These are phyloP conservation scores for Solanum megistacrolobum DNA, from an alignment of 257 asterid species.

Conservation along the genomic window DNA sequence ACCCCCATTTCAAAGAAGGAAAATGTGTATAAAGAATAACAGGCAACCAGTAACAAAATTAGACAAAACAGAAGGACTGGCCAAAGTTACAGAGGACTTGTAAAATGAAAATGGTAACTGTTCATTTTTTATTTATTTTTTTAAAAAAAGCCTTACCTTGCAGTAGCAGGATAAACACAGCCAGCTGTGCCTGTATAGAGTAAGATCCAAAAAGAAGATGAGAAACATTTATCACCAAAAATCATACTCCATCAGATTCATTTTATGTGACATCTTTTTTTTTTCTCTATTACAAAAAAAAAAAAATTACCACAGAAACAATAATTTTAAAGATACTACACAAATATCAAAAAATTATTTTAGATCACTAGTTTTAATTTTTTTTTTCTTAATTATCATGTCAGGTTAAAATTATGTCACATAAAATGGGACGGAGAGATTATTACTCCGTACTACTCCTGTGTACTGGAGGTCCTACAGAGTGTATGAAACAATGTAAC, in stretches of 20 bases:
- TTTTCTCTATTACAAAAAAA: no score
- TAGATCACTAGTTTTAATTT: not conserved
- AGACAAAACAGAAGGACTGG: not conserved
- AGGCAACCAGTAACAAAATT: not conserved
- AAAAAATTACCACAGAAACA: no score
- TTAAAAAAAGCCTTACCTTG: constrained; percentile 36
- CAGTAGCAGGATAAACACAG: constrained; percentile 51
- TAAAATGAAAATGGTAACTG: not conserved
- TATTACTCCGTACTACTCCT: not conserved
- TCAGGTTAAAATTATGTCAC: not conserved
- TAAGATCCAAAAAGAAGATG: not conserved
- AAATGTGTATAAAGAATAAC: not conserved
- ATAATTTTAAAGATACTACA: no score
- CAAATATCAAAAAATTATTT: no score
- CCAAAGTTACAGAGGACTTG: not conserved
- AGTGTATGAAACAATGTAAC: not conserved
- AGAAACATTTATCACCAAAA: not conserved
- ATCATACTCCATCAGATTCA: rapidly evolving
- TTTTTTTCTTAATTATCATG: no score
- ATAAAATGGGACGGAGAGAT: no score
- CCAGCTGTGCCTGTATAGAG: constrained; percentile 40
- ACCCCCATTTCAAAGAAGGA: not conserved
- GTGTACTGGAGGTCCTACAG: not conserved
- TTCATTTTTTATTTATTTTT: no score
- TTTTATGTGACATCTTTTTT: no score